Percentiles rank a stretch among this genome's conserved stretches.
Conservation (phyloP, 176 grass and related monocot genomes). For the Oryza glumipatula region DNA sequence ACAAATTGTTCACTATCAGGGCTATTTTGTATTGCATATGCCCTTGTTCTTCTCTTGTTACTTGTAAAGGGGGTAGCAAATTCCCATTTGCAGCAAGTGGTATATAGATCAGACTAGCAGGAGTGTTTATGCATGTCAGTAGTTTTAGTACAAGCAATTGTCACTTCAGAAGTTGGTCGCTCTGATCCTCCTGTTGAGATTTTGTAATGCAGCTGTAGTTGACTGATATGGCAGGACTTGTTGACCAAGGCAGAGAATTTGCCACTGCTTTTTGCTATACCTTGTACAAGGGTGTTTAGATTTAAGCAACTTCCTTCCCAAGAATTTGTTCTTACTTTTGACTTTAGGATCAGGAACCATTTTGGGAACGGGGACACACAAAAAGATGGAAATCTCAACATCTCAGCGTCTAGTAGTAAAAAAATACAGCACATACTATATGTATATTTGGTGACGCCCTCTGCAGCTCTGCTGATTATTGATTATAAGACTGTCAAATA, state of each 20-base stretch:
- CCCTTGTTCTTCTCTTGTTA: not conserved
- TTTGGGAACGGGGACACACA: not conserved
- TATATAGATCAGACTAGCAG: not conserved
- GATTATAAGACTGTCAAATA: no score
- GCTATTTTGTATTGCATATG: not conserved
- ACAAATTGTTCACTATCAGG: not conserved
- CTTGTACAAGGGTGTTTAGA: not conserved
- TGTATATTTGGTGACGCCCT: no score
- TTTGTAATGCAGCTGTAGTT: conserved; percentile 2
- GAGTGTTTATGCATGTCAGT: not conserved
- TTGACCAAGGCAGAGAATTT: conserved; percentile 36
- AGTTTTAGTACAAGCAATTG: not conserved
- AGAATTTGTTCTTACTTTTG: not conserved
- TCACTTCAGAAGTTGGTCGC: not conserved
- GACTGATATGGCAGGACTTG: conserved; percentile 38
- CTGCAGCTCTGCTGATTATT: no score
- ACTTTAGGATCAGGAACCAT: not conserved
- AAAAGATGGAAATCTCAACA: not conserved
- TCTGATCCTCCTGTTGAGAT: not conserved
- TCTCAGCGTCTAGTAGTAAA: no score
- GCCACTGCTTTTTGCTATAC: not conserved
- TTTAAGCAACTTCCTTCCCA: conserved; percentile 34
- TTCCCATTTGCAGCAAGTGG: not conserved
- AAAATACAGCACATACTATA: no score
- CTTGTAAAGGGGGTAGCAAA: not conserved